These are phyloP conservation scores for Solanum bulbocastanum DNA, from an alignment of 257 asterid species.

Conservation along the genomic window DNA sequence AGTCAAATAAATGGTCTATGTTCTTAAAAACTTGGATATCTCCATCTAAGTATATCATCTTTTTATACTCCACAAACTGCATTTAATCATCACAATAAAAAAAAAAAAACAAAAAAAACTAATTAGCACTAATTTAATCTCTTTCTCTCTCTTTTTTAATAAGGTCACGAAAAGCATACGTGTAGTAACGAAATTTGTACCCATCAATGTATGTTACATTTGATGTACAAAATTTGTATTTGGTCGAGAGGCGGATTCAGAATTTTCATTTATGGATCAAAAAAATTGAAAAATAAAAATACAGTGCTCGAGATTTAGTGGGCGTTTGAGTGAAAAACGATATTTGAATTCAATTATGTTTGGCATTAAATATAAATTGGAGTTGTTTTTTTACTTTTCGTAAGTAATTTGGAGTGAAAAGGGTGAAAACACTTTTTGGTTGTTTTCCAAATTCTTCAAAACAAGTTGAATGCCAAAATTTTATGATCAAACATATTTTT, in stretches of 20 bases:
- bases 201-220: not conserved
- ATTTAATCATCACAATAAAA: not conserved
- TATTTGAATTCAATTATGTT: too few relatives aligned
- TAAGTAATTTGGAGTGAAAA: not conserved
- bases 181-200: not conserved
- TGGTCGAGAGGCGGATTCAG: not conserved
- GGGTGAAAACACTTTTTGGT: too few relatives aligned
- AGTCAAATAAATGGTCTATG: slow-evolving; percentile 2
- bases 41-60: slow-evolving; percentile 11
- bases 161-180: too few relatives aligned
- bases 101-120: too few relatives aligned
- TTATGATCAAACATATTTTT: too few relatives aligned
- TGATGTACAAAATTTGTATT: not conserved
- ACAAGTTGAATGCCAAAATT: not conserved
- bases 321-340: not conserved
- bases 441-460: too few relatives aligned
- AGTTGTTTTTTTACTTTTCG: not conserved
- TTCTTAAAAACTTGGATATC: slow-evolving; percentile 5
- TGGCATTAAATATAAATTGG: too few relatives aligned
- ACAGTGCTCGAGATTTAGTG: not conserved
- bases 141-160: too few relatives aligned
- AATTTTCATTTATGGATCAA: too few relatives aligned
- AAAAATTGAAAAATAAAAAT: too few relatives aligned
- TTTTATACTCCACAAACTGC: slow-evolving; percentile 11
- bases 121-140: not conserved